phyloP scores from a whole-genome alignment of 371 early-diverging fungal species.

The Thermomucor indicae-seudaticae region DNA sequence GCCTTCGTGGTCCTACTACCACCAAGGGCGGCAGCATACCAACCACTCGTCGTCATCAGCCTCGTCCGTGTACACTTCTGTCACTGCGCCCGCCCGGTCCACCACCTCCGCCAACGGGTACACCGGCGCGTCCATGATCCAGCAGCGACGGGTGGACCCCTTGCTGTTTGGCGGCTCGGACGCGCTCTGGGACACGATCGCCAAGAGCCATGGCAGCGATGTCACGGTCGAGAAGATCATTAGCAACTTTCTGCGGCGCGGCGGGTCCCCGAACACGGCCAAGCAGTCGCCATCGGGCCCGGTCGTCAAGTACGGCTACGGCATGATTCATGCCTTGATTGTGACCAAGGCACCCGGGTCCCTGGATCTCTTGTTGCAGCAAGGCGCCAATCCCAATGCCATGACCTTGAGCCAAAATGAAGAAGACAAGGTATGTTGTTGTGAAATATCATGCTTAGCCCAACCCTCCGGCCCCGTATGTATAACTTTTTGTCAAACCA shows the following conservation, averaged over 20 bases:
- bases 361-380: conserved; percentile 31
- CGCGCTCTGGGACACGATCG: conserved; percentile 42
- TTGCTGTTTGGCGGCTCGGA: conserved; percentile 43
- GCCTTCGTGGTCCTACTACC: background rate
- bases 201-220: conserved; percentile 29
- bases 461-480: background rate
- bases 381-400: conserved; percentile 46
- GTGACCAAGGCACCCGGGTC: conserved; percentile 22
- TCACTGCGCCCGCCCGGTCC: conserved; percentile 19
- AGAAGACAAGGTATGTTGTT: conserved; percentile 37
- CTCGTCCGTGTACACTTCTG: conserved; percentile 9
- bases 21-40: conserved; percentile 6
- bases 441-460: background rate
- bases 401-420: conserved; percentile 29
- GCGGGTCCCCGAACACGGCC: conserved; percentile 50
- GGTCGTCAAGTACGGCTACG: conserved; percentile 38
- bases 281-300: conserved; percentile 31
- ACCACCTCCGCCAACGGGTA: conserved; percentile 12
- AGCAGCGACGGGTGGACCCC: conserved; percentile 40
- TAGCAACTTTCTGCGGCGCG: conserved; percentile 41
- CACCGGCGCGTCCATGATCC: conserved; percentile 18
- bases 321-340: conserved; percentile 40
- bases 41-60: background rate
- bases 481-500: background rate
- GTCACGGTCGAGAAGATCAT: conserved; percentile 38